These are phyloP conservation scores for Brassica rapa DNA, from an alignment of 345 rosid species.

Conservation along the genomic window DNA sequence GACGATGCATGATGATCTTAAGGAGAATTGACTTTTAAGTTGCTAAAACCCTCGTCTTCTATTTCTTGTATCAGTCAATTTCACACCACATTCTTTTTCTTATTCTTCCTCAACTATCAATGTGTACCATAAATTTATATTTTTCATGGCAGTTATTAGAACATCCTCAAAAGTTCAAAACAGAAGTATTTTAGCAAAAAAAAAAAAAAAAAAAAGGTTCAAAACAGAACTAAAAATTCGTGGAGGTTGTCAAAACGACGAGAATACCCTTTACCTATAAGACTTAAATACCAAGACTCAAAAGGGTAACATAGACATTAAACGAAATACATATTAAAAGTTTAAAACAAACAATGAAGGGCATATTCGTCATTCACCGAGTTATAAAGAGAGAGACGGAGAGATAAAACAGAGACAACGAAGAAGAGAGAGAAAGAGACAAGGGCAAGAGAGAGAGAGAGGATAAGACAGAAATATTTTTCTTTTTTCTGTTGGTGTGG, in stretches of 20 bases:
- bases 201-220: no score
- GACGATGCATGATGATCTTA: neutral
- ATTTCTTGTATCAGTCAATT: neutral
- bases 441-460: conserved; percentile 14
- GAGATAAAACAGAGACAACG: conserved; percentile 18
- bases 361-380: conserved; percentile 14
- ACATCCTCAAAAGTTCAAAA: neutral
- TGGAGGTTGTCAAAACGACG: conserved; percentile 1
- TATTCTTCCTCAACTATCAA: neutral
- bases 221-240: conserved; percentile 3
- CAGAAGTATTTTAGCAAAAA: neutral
- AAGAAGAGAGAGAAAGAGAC: conserved; percentile 32
- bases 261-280: conserved; percentile 8
- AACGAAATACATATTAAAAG: neutral
- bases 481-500: neutral
- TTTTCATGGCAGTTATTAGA: neutral
- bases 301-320: neutral
- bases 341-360: conserved; percentile 26
- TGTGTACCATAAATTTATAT: neutral
- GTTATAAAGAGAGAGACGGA: conserved; percentile 29
- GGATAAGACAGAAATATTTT: neutral
- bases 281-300: neutral
- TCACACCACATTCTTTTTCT: neutral
- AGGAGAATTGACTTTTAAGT: conserved; percentile 33
- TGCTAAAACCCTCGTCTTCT: conserved; percentile 2